Conservation (phyloP, 768 basidiomycete genomes). For the Ramaria sp. region DNA sequence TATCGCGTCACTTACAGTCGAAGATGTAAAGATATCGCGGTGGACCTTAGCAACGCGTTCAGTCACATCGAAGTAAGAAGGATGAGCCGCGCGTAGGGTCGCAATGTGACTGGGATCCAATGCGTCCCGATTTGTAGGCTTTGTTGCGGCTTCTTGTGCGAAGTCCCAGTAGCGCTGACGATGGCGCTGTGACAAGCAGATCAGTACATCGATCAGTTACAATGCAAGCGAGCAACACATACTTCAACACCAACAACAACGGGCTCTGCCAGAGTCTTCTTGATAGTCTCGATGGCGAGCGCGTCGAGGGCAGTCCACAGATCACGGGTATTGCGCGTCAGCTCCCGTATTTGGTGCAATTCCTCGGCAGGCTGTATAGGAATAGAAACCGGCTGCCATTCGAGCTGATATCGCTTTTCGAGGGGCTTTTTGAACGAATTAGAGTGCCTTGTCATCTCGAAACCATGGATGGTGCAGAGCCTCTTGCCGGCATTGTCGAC, state of each 20-base stretch:
- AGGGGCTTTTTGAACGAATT: constrained; percentile 17
- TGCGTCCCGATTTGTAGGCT: background rate
- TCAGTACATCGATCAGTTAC: background rate
- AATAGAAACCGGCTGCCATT: constrained; percentile 22
- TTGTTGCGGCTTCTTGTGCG: background rate
- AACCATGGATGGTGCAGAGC: constrained; percentile 19
- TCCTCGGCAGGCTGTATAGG: constrained; percentile 10
- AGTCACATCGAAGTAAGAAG: constrained; percentile 6
- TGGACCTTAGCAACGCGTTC: constrained; percentile 8
- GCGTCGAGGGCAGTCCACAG: constrained; percentile 5
- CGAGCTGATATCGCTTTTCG: constrained; percentile 22
- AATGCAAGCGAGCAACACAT: background rate
- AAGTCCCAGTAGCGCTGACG: constrained; percentile 9
- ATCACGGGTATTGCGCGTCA: constrained; percentile 1
- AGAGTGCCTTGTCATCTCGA: constrained; percentile 24
- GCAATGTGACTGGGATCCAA: background rate
- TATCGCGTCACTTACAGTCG: background rate
- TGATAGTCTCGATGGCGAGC: constrained; percentile 5
- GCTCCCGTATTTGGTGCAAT: background rate
- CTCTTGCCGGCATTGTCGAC: constrained; percentile 18
- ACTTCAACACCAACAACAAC: constrained; percentile 6
- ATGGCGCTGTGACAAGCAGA: constrained; percentile 2
- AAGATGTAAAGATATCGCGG: constrained; percentile 4
- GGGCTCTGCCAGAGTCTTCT: background rate
- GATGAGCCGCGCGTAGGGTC: constrained; percentile 4